These are phyloP conservation scores for Macadamia integrifolia DNA, from an alignment of 164 flowering plant genomes.

Conservation along the genomic window DNA sequence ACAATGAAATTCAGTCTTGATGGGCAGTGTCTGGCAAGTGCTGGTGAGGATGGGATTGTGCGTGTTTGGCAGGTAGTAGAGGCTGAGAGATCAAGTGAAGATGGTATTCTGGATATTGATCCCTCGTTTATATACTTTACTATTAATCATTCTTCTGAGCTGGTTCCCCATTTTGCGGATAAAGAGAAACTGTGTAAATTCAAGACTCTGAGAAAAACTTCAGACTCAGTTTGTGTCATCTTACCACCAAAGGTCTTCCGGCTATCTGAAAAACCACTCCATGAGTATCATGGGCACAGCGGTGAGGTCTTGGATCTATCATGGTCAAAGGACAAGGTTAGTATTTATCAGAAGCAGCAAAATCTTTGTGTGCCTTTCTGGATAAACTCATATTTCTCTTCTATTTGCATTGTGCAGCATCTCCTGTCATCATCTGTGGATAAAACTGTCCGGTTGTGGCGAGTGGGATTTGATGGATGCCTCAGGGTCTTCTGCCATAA, in stretches of 20 bases:
- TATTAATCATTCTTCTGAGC: constrained; percentile 58
- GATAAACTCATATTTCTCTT: constrained; percentile 1
- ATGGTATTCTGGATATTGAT: constrained; percentile 53
- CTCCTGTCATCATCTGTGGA: constrained; percentile 84
- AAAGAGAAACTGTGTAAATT: constrained; percentile 45
- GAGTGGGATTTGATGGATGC: constrained; percentile 63
- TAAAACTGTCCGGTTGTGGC: constrained; percentile 87
- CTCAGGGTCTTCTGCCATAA: constrained; percentile 58
- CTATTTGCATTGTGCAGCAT: constrained; percentile 42
- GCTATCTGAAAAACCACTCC: constrained; percentile 73
- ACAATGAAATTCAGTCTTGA: constrained; percentile 93
- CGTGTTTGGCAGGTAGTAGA: constrained; percentile 81
- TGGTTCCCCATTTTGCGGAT: constrained; percentile 50
- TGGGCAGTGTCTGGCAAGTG: constrained; percentile 83
- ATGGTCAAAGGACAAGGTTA: constrained; percentile 86
- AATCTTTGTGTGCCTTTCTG: neutral
- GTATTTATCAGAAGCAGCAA: constrained; percentile 14
- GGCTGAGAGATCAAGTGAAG: constrained; percentile 47
- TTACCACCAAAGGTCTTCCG: constrained; percentile 78
- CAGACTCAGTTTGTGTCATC: constrained; percentile 74
- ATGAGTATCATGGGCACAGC: constrained; percentile 74
- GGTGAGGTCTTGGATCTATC: constrained; percentile 81
- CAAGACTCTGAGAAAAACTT: constrained; percentile 39
- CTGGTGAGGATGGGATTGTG: constrained; percentile 83
- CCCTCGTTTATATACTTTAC: constrained; percentile 71